Evolutionary conservation across 73 alveolate genomes (phyloP), one percentile per base, ranked within the genome.

Genomic region (Urostyla sp.): DNA sequence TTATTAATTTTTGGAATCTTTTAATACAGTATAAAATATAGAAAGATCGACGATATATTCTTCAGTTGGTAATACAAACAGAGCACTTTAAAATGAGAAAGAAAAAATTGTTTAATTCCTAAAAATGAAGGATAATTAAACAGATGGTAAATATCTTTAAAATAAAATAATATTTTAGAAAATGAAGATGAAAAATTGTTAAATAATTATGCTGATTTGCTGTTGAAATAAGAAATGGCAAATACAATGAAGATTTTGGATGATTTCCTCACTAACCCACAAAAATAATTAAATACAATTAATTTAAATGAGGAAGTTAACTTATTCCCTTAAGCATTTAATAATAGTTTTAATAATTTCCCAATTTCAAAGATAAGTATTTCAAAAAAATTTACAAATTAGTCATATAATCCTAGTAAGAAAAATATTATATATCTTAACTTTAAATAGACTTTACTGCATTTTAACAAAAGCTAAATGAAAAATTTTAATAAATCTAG

Each of bases 161-260:
- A 21, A 1, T 3, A 31, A 11, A n/a, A n/a, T n/a, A 4, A 20
- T 5, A 40, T 3, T 38, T 20, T 38, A 63, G 79, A 63, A 37
- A 27, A 20, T 10, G 30, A 28, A 3, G 79, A 63, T 20, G 40
- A 40, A 16, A 60, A 63, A 23, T 7, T 63, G 10, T n/a, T n/a
- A n/a, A 60, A 63, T 5, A 31, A 31, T 6, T 63, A 63, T 40
- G 44, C 44, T 5, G 44, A 63, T 43, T 38, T 27, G 2, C 20
- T 63, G 40, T 32, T 63, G 50, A 63, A 60, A 38, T 57, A 63
- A 40, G 79, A 63, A 63, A 63, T 63, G 79, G 35, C 79, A 1
- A 63, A 34, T 63, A 63, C 79, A 11, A 21, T 63, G 45, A 36
- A 23, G 15, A 50, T 40, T 10, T 24, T 63, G 28, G 79, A 63